Conservation (phyloP, 106 monocot genomes). For the Xerophyta viscosa region DNA sequence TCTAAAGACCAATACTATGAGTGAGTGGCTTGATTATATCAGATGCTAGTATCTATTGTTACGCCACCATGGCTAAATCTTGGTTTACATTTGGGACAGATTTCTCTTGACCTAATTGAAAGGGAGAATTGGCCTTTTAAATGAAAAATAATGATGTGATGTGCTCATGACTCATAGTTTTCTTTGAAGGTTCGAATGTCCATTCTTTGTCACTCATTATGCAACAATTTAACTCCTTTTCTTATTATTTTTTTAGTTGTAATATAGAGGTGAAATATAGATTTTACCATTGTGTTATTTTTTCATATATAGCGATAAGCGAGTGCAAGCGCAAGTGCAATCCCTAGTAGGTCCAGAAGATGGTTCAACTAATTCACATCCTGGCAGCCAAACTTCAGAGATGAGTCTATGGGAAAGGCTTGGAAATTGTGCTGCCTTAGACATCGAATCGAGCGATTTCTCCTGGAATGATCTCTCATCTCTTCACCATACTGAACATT, state of each 20-base stretch:
- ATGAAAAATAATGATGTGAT: too few relatives aligned
- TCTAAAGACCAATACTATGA: too few relatives aligned
- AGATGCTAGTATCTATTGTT: too few relatives aligned
- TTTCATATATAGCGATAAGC: conserved; percentile 22
- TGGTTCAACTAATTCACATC: conserved; percentile 8
- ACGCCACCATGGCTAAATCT: too few relatives aligned
- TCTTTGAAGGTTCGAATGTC: too few relatives aligned
- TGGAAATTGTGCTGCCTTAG: conserved; percentile 47
- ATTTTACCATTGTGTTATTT: not conserved
- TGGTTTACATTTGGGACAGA: too few relatives aligned
- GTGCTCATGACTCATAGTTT: too few relatives aligned
- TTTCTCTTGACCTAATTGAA: too few relatives aligned
- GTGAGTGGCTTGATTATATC: too few relatives aligned
- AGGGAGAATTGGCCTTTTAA: too few relatives aligned
- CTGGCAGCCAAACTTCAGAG: conserved; percentile 36
- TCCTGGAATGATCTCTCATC: conserved; percentile 74
- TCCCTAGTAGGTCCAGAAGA: conserved; percentile 7
- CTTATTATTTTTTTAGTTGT: not conserved
- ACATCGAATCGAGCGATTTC: conserved; percentile 67
- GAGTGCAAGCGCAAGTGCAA: conserved; percentile 11
- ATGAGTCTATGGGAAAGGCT: conserved; percentile 86
- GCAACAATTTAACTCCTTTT: too few relatives aligned
- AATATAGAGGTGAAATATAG: not conserved
- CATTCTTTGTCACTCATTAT: too few relatives aligned
- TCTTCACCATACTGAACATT: conserved; percentile 83